Base-by-base conservation (phyloP, 2,329 filamentous ascomycete species). In the Talaromyces sp. region DNA sequence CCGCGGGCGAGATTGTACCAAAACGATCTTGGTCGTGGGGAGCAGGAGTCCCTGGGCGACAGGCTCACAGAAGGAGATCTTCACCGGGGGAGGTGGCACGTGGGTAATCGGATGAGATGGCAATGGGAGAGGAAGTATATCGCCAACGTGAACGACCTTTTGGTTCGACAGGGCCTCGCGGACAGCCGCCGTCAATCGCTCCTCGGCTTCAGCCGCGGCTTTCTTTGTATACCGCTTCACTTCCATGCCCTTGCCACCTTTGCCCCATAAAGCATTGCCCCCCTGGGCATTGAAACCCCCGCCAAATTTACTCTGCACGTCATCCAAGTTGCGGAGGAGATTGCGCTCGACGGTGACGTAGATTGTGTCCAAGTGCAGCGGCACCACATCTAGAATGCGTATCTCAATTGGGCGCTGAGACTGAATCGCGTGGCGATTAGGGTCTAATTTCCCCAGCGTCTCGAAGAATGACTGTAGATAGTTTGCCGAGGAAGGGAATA, bases 31-130 rank as follows among this genome's bases (percentile, higher is more conserved):
- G 17, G 93, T 99, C 13, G 80, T 83, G 0, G 90, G 82, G 9
- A 87, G 83, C 53, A 99, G 73, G 5, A 95, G 75, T 9, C 95
- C 95, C 75, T 99, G 95, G 6, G 90, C 86, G 17, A 98, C 92
- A 9, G 95, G 95, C 73, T 99, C 95, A 72, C 93, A 98, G n/a
- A 96, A 86, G 54, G 90, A 87, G 63, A 98, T 90, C 75, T 89
- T 92, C 49, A 91, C 95, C 0, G 93, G 91, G 49, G 91, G 90
- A 14, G 91, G 85, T 26, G 90, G 86, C 19, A 90, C 85, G 75
- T 96, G 91, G 9, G 92, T 96, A 64, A 96, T 88, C 13, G 92
- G 89, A 74, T 97, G 92, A 2, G 91, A 77, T 6, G 83, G 81
- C n/a, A 87, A 85, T 9, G 89, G 86, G 29, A 98, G 80, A 13